Conservation (phyloP, 176 grass and related monocot genomes). For the Triticum turgidum region DNA sequence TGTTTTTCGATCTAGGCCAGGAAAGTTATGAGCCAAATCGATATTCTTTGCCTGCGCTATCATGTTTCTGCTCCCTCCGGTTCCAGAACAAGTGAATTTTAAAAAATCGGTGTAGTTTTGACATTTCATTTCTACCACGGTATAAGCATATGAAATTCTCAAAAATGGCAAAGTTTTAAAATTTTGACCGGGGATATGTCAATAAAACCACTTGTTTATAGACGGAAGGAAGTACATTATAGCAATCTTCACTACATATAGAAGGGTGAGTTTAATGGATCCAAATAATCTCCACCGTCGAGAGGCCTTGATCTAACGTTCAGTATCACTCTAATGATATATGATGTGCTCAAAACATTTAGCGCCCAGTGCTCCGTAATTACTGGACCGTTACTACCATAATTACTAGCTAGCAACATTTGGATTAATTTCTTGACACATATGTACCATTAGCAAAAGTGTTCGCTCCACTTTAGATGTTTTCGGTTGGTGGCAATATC, state of each 20-base stretch:
- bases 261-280: too few species aligned
- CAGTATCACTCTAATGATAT: too few species aligned
- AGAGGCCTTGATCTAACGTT: too few species aligned
- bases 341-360: too few species aligned
- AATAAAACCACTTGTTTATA: not conserved
- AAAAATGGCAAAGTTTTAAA: not conserved
- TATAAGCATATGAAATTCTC: not conserved
- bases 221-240: not conserved
- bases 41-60: not conserved
- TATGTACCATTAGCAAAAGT: not conserved
- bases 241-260: too few species aligned
- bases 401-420: too few species aligned
- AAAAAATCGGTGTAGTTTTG: not conserved
- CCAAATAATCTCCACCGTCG: too few species aligned
- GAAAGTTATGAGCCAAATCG: not conserved
- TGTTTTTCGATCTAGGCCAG: not conserved
- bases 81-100: not conserved
- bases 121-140: not conserved
- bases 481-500: too few species aligned
- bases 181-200: not conserved
- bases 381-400: too few species aligned
- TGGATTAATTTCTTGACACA: not conserved
- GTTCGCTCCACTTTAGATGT: not conserved
- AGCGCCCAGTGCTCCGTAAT: too few species aligned
- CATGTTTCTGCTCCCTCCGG: not conserved